Evolutionary conservation across 1,139 yeast species (phyloP).

Genomic region (Debaryomycetaceae sp.): DNA sequence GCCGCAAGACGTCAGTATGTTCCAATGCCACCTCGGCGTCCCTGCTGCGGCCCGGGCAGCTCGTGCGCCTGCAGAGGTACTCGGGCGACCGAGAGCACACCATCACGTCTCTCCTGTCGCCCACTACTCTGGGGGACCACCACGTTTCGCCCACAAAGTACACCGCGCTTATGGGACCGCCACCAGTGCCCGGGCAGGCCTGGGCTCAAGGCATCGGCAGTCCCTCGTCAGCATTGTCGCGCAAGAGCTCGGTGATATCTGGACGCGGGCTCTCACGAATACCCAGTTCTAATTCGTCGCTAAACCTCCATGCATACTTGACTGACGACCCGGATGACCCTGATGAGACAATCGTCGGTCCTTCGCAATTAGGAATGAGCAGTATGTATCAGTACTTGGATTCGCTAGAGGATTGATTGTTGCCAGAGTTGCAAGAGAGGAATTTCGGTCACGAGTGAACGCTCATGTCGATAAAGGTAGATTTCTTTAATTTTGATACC

Average conservation of each 20-base stretch:
- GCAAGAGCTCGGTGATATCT: conserved; percentile 18
- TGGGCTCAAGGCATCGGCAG: conserved; percentile 1
- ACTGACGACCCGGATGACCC: conserved; percentile 20
- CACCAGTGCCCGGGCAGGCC: conserved; percentile 2
- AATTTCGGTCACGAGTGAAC: no score
- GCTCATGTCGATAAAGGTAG: no score
- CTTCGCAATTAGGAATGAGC: conserved; percentile 1
- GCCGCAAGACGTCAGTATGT: not conserved
- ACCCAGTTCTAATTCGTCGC: conserved; percentile 32
- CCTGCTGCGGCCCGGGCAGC: not conserved
- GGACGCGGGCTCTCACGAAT: conserved; percentile 20
- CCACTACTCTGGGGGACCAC: not conserved
- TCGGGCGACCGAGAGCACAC: not conserved
- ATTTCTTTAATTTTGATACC: no score
- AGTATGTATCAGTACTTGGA: conserved; percentile 20
- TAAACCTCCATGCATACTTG: conserved; percentile 34
- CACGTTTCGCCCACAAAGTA: not conserved
- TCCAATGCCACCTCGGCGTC: not conserved
- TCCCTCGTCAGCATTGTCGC: conserved; percentile 4
- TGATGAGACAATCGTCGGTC: no score
- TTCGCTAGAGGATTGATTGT: conserved; percentile 8
- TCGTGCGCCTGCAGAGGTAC: conserved; percentile 3
- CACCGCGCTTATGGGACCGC: conserved; percentile 4
- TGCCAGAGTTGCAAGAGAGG: conserved; percentile 1
- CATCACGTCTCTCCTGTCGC: not conserved